Evolutionary conservation across 2,329 filamentous ascomycete genomes (phyloP), one percentile per base, ranked within the genome.

Genomic region (Exophiala aquamarina): DNA sequence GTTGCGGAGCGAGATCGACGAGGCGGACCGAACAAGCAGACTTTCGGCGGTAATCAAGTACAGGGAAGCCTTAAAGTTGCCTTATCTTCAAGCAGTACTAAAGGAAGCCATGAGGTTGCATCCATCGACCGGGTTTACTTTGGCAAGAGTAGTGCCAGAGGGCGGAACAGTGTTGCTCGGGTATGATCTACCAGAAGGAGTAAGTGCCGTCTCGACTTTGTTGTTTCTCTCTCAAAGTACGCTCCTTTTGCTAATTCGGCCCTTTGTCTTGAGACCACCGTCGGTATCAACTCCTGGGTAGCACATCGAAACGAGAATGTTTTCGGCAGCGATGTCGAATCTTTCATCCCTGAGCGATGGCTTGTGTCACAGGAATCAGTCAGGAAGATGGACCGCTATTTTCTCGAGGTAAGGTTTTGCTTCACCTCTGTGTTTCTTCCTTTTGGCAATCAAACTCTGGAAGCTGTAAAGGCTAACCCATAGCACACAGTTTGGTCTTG

Each of bases 91-190:
- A 34, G 77, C 77, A 3, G 71, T 77, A 2, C 67, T 81, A 15
- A 73, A 71, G 15, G 79, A 83, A 59, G 65, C 72, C 1, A 61
- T 74, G 52, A 70, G 77, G 3, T 60, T 78, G 9, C 73, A 78
- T 52, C 75, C 77, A 1, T 68, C 66, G 2, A 65, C 78, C 2
- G 70, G 67, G 8, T 67, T 78, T 53, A 59, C 70, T 0, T 71
- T 79, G 13, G 74, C 79, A 57, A 73, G 78, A 1, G 59, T 74
- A 0, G 77, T 74, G 0, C 77, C 76, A 1, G 35, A 56, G 0
- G n/a, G n/a, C n/a, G n/a, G n/a, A n/a, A n/a, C n/a, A n/a, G n/a
- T n/a, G n/a, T n/a, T n/a, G n/a, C n/a, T n/a, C n/a, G n/a, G n/a
- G n/a, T n/a, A n/a, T n/a, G n/a, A n/a, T n/a, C n/a, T n/a, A n/a